phyloP scores from a whole-genome alignment of 2,329 filamentous ascomycete species.

The Niveomyces coronatus region DNA sequence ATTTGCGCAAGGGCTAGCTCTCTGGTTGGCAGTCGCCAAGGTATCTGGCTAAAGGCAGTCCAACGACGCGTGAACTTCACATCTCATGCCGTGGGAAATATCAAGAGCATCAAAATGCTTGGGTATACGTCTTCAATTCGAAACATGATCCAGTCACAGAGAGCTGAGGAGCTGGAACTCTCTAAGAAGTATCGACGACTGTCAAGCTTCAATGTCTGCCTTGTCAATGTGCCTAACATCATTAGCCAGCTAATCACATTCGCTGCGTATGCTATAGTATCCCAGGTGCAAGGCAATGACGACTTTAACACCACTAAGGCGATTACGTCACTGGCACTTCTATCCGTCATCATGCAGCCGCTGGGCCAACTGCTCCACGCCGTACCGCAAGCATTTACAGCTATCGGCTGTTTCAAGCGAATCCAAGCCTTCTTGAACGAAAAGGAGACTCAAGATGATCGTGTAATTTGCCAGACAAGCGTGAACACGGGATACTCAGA shows the following conservation, averaged over 20 bases:
- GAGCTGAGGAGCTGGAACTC: constrained; percentile 1
- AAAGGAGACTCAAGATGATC: constrained; percentile 6
- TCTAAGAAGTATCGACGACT: constrained; percentile 8
- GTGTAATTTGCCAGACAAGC: constrained; percentile 3
- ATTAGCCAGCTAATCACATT: constrained; percentile 7
- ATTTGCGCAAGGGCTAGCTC: constrained; percentile 5
- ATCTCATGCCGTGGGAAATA: constrained; percentile 1
- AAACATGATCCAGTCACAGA: constrained; percentile 2
- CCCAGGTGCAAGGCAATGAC: constrained; percentile 2
- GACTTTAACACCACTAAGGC: constrained; percentile 6
- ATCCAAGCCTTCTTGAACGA: constrained; percentile 7
- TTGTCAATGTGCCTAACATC: constrained; percentile 4
- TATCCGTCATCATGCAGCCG: constrained; percentile 1
- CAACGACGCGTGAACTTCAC: constrained; percentile 9
- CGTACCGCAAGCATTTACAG: background rate
- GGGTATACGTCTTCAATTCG: background rate
- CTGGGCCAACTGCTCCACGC: constrained; percentile 1
- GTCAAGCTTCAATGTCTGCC: constrained; percentile 9
- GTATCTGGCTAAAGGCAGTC: constrained; percentile 7
- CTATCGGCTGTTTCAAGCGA: constrained; percentile 8
- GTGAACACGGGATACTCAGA: background rate
- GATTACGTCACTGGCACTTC: constrained; percentile 7
- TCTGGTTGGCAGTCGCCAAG: constrained; percentile 4
- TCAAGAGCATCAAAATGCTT: constrained; percentile 9
- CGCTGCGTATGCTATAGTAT: constrained; percentile 4